Conservation (phyloP, 2,329 filamentous ascomycete genomes). For the Fusarium armeniacum region DNA sequence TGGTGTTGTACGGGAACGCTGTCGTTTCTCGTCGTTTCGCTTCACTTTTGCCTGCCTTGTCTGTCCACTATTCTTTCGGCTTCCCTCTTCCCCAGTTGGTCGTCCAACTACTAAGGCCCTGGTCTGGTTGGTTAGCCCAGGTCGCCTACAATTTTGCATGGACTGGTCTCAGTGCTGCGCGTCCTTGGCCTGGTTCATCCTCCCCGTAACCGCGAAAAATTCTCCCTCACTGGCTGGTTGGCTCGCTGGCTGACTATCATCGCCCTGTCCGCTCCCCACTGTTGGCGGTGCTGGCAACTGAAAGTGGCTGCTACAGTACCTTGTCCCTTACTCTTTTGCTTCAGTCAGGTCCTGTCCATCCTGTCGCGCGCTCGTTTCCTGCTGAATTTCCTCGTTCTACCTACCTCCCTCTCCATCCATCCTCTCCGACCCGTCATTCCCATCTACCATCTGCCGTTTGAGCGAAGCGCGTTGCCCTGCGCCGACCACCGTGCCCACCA, state of each 20-base stretch:
- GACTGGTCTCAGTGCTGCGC: constrained; percentile 49
- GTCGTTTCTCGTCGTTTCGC: constrained; percentile 40
- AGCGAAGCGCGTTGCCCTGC: constrained; percentile 45
- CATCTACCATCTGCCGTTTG: constrained; percentile 44
- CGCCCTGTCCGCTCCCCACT: constrained; percentile 38
- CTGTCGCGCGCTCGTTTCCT: constrained; percentile 34
- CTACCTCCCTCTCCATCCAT: constrained; percentile 39
- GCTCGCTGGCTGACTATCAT: constrained; percentile 33
- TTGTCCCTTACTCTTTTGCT: constrained; percentile 33
- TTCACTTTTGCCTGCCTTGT: constrained; percentile 38
- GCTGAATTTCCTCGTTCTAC: constrained; percentile 41
- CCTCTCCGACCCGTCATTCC: constrained; percentile 42
- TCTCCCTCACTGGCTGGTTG: constrained; percentile 50
- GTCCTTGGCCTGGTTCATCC: constrained; percentile 35
- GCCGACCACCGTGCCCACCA: constrained; percentile 46
- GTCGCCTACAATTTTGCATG: constrained; percentile 32
- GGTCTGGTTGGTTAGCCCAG: constrained; percentile 33
- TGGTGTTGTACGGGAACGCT: constrained; percentile 37
- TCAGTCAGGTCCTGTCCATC: constrained; percentile 2
- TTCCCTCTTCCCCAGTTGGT: constrained; percentile 26
- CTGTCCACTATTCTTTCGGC: constrained; percentile 39
- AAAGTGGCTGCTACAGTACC: constrained; percentile 34
- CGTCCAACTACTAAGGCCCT: constrained; percentile 10
- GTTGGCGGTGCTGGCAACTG: constrained; percentile 36
- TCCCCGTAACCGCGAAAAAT: constrained; percentile 51